Evolutionary conservation across 805 yeast genomes (phyloP), one percentile per base, ranked within the genome.

Genomic region (Pichia paraexigua): DNA sequence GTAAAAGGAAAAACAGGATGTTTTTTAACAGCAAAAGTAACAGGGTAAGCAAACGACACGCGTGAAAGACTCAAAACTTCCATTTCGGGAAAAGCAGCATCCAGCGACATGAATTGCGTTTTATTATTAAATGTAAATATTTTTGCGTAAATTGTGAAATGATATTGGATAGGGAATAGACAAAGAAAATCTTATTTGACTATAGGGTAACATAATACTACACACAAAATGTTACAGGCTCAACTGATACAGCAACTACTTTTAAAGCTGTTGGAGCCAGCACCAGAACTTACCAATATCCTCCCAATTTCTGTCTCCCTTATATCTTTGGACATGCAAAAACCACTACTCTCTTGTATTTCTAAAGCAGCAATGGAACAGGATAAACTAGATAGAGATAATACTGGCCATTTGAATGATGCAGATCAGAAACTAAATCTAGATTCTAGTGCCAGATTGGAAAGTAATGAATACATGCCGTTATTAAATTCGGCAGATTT

Each of bases 251-350:
- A 55, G 30, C 58, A 48, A 6, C 55, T 69, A 3, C 57, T 69
- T 30, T 52, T 61, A 6, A 68, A 65, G 54, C 58, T 59, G 5
- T 52, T 68, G 15, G 54, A 52, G 8, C 64, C 69, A 5, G 55
- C 56, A 10, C 62, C 64, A 1, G 59, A 56, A 27, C 44, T 67
- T 15, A 58, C 68, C 1, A 40, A 47, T 1, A 43, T 58, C 3
- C 50, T 52, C 10, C 71, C 73, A 4, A 46, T 60, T 2, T 60
- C 69, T 5, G 58, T 64, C 2, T 64, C 71, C 9, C 56, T 69
- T 5, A 52, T 69, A 4, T 63, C 73, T 1, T 41, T 56, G 2
- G 43, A 54, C 5, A 42, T 54, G 6, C 65, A 61, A 11, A 66
- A 64, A 45, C 68, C 69, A 0, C 54, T 69, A 27, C 59, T 66